Evolutionary conservation across 768 basidiomycete genomes (phyloP).

Genomic region (Termitomyces sp.): DNA sequence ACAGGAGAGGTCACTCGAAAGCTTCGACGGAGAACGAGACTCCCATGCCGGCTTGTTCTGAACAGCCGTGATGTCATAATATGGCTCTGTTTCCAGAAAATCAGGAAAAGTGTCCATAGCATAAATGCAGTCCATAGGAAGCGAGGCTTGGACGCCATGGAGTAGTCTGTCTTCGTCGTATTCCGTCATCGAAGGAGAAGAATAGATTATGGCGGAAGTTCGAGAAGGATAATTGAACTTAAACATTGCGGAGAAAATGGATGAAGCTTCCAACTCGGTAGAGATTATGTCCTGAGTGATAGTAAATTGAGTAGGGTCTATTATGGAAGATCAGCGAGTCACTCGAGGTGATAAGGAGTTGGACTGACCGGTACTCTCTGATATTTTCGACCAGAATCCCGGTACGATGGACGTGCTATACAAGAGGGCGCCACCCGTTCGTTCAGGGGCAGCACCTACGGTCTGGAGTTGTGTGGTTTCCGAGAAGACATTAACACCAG

Average conservation of each 20-base stretch:
- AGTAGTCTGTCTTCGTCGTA: slow-evolving; percentile 14
- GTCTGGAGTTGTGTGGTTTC: slow-evolving; percentile 41
- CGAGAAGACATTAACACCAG: slow-evolving; percentile 46
- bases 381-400: slow-evolving; percentile 60
- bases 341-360: background rate
- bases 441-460: slow-evolving; percentile 23
- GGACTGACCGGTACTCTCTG: slow-evolving; percentile 48
- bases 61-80: slow-evolving; percentile 14
- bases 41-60: slow-evolving; percentile 13
- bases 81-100: slow-evolving; percentile 13
- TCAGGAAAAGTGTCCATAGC: slow-evolving; percentile 18
- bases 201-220: slow-evolving; percentile 9
- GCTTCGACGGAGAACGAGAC: slow-evolving; percentile 13
- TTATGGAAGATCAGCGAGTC: slow-evolving; percentile 7
- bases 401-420: slow-evolving; percentile 65
- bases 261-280: slow-evolving; percentile 24
- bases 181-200: slow-evolving; percentile 13
- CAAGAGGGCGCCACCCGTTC: slow-evolving; percentile 34
- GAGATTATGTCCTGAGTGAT: slow-evolving; percentile 63
- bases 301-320: slow-evolving; percentile 65
- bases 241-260: slow-evolving; percentile 57
- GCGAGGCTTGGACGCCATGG: slow-evolving; percentile 11
- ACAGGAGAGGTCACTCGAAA: slow-evolving; percentile 12
- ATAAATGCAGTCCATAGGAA: slow-evolving; percentile 20
- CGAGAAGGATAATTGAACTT: slow-evolving; percentile 44